These are phyloP conservation scores for Drechslerella stenobrocha DNA, from an alignment of 2,329 filamentous ascomycete species.

Conservation along the genomic window DNA sequence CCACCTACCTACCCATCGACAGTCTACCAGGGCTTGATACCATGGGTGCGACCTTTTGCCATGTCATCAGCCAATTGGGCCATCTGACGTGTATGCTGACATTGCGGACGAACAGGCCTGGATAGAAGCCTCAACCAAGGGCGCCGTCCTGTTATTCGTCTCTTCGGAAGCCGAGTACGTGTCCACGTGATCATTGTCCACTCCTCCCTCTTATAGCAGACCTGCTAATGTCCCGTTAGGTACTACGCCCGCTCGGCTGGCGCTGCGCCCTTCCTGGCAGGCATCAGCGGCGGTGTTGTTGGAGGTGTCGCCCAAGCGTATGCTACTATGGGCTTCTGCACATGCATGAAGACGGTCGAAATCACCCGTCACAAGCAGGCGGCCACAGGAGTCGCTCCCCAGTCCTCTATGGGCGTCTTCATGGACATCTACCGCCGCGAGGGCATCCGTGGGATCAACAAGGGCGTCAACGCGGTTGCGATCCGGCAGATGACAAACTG, in stretches of 20 bases:
- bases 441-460: constrained; percentile 94
- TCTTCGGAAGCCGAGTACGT: constrained; percentile 84
- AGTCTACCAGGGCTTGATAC: constrained; percentile 99
- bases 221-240: constrained; percentile 39
- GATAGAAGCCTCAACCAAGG: constrained; percentile 99
- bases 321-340: constrained; percentile 99
- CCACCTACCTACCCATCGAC: constrained; percentile 50
- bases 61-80: no score
- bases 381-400: constrained; percentile 76
- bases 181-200: not conserved
- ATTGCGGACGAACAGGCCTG: constrained; percentile 64
- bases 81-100: constrained; percentile 22
- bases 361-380: constrained; percentile 98
- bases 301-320: constrained; percentile 98
- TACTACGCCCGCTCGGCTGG: constrained; percentile 85
- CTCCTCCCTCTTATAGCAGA: constrained; percentile 10
- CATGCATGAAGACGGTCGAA: constrained; percentile 99
- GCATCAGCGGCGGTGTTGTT: constrained; percentile 86
- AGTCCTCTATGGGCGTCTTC: constrained; percentile 91
- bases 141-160: constrained; percentile 97
- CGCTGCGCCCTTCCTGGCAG: constrained; percentile 81
- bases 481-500: constrained; percentile 99
- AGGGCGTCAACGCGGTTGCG: constrained; percentile 96
- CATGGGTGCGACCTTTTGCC: constrained; percentile 64
- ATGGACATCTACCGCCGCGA: constrained; percentile 95